Evolutionary conservation across 371 early-diverging fungal genomes (phyloP), one percentile per base, ranked within the genome.

Genomic region (Haplosporangium sp.): DNA sequence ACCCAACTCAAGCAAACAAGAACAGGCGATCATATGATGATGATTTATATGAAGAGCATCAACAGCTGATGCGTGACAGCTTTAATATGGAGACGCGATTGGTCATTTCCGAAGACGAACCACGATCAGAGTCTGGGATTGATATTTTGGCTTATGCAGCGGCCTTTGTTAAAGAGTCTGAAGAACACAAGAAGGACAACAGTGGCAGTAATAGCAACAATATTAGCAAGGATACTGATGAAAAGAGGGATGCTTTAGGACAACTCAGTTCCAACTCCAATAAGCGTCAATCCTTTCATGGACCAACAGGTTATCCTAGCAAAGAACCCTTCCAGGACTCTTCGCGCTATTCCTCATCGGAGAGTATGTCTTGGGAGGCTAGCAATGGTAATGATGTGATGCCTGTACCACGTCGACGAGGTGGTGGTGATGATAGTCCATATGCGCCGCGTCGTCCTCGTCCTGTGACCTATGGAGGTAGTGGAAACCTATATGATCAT

Each of bases 91-190:
- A 79, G 13, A 71, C 70, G 35, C 56, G 75, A 11, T 67, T 79
- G 13, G 81, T 79, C 20, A 79, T 79, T 35, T 61, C 75, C 3
- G 81, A 79, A 39, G 81, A 79, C 10, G 81, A 79, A 48, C 68
- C 81, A 34, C 53, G 78, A 50, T 68, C 74, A 13, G 81, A 68
- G 40, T 79, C 81, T 47, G 81, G 75, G 15, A 79, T 79, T 42
- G 81, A 79, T 48, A 61, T 79, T 8, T 50, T 79, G n/a, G 81
- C 81, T 13, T 74, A 71, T 65, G 81, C 81, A 4, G 81, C 81
- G 0, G 81, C 74, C 34, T 74, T 56, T 44, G 50, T 79, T 10
- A 74, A 79, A 68, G 75, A 79, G 55, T 71, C 81, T 0, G 81
- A 79, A 55, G 74, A 71, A 48, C 74, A 79, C 63, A 74, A 71